Base-by-base conservation (phyloP, 2,329 filamentous ascomycete species). In the Aspergillus piperis region DNA sequence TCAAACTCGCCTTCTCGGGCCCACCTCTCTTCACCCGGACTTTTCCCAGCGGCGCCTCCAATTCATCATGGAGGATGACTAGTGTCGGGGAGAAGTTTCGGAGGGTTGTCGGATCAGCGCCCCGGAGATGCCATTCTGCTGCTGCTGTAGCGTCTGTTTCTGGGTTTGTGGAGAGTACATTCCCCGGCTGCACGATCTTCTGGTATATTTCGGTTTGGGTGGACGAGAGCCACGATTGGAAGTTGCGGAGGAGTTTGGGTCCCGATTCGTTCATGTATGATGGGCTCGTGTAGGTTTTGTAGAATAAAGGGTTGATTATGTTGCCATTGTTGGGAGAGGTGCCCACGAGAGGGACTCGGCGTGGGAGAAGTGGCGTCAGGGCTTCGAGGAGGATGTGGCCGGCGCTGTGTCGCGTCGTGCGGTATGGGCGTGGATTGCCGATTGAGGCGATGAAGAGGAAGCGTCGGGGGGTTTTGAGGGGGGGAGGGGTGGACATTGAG, bases 191-290 rank as follows among this genome's bases (percentile, higher is more conserved):
- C 8, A 59, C 56, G 21, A 65, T 60, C 4, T 58, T 50, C 13
- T 61, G 50, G 8, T 58, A 51, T 8, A 61, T 11, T 7, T 64
- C 63, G 19, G 54, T 47, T 6, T 66, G 60, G 11, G 63, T 61
- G 63, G 71, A 39, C 21, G 53, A 48, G 10, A 71, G 58, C 71
- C 70, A 79, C 11, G 66, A 79, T 65, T 81, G 82, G 81, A 89
- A 92, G 2, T 88, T 87, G 2, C 81, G 81, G 3, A 84, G 80
- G 0, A 96, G 84, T 61, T 88, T 90, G 0, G 83, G 81, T 0
- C 95, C 95, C 1, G 88, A 91, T 4, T 89, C 79, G 73, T 98
- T 99, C 95, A 99, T 98, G 36, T 88, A 78, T 0, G 85, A 86
- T 0, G 89, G 86, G 32, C 88, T 92, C 73, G 95, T 88, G 77